Evolutionary conservation across 2,329 filamentous ascomycete genomes (phyloP), one percentile per base, ranked within the genome.

Genomic region (Fusarium globosum): DNA sequence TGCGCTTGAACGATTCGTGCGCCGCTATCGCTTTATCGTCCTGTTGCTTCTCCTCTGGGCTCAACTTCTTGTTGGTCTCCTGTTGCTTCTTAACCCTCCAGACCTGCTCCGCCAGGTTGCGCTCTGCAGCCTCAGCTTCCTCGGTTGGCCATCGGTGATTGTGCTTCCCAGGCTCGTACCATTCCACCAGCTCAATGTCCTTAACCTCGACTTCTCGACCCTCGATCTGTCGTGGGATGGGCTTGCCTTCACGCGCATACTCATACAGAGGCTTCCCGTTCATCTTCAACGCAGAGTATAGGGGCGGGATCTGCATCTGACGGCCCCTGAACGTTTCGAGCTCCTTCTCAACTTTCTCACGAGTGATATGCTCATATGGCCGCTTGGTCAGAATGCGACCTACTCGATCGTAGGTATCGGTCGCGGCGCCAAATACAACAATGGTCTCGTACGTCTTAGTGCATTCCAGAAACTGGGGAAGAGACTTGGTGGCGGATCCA

Each of bases 201-300:
- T 88, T 83, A 1, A 97, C 94, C 59, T 94, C 91, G 43, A 98
- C 94, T 4, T 93, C 89, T 65, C 96, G 86, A 61, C 93, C 90
- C 80, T 95, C 88, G 67, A 99, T 96, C 81, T 97, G 93, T 63
- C 92, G 87, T 0, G 96, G 96, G 21, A 97, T 92, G 41, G 94
- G 90, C 79, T 93, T 94, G 21, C 96, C 96, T 81, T 95, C 94
- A 55, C 96, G 89, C 26, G 96, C 96, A 82, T 98, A 98, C 83
- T 99, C 95, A 81, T 99, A 99, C 55, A 98, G 87, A 39, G 94
- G 93, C 86, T 98, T 98, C 5, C 96, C 96, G 75, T 98, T 90
- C 82, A 98, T 94, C 82, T 96, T 95, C 70, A 98, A 86, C 15
- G 96, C 96, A 36, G 94, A 97, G 83, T 95, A 99, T 26, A 99